These are phyloP conservation scores for Sporobolomyces pararoseus DNA, from an alignment of 768 basidiomycete species.

Conservation along the genomic window DNA sequence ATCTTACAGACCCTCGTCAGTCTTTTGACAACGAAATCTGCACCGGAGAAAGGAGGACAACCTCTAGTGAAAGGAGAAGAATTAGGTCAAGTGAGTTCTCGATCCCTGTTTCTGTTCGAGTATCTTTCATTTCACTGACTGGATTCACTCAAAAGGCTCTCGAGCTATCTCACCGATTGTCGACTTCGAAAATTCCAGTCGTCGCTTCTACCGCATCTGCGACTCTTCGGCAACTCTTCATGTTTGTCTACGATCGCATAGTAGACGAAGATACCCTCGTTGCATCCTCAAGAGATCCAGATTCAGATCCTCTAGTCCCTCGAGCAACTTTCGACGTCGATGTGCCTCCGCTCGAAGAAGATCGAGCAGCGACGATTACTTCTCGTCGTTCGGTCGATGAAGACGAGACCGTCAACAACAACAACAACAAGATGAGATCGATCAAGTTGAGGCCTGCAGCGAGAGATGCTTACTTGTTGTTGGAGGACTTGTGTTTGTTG, in stretches of 20 bases:
- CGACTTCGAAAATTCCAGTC: constrained; percentile 91
- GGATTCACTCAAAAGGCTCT: constrained; percentile 20
- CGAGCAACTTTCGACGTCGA: constrained; percentile 18
- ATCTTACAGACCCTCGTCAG: constrained; percentile 79
- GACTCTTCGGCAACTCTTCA: constrained; percentile 88
- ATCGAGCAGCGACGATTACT: constrained; percentile 18
- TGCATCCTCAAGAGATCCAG: constrained; percentile 24
- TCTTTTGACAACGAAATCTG: constrained; percentile 55
- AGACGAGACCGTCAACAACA: too few relatives aligned
- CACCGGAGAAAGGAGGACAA: not conserved
- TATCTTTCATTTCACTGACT: not conserved
- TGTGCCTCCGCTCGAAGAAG: constrained; percentile 34
- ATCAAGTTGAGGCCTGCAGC: constrained; percentile 67
- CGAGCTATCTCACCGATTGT: constrained; percentile 80
- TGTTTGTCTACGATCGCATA: constrained; percentile 97
- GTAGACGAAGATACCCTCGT: constrained; percentile 63
- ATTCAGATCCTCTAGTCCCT: constrained; percentile 10
- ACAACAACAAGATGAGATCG: constrained; percentile 10
- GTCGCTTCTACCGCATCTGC: constrained; percentile 97
- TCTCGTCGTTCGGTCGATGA: not conserved
- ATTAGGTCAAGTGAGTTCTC: constrained; percentile 68
- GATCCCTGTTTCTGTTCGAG: not conserved
- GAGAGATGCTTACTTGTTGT: constrained; percentile 77
- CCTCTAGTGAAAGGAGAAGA: constrained; percentile 64
- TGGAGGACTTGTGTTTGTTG: constrained; percentile 87